Conservation (phyloP, 1,139 yeast genomes). For the Candida tunisiensis region DNA sequence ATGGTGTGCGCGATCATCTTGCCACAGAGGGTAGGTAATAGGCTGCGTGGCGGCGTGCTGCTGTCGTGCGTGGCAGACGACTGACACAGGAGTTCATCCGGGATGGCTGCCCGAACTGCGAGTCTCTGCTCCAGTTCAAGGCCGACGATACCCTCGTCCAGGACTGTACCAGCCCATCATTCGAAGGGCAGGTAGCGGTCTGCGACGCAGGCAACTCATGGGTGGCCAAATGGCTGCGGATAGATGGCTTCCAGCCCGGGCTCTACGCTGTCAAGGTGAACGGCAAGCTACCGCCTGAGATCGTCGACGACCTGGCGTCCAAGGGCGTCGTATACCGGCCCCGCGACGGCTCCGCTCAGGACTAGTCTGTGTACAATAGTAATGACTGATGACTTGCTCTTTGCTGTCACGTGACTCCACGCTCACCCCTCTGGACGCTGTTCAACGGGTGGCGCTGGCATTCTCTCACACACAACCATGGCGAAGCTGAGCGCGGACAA, state of each 20-base stretch:
- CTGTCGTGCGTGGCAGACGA: neutral
- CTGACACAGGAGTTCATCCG: slow-evolving; percentile 41
- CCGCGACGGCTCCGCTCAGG: slow-evolving; percentile 89
- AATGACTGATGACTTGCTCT: too few relatives aligned
- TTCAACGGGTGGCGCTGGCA: too few relatives aligned
- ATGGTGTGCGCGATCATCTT: slow-evolving; percentile 93
- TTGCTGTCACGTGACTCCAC: too few relatives aligned
- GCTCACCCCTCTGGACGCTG: too few relatives aligned
- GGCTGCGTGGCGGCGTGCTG: neutral
- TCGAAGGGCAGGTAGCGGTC: slow-evolving; percentile 88
- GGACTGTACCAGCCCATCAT: slow-evolving; percentile 92
- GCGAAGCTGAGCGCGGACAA: too few relatives aligned
- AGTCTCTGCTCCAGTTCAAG: slow-evolving; percentile 59
- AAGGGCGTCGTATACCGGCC: slow-evolving; percentile 80
- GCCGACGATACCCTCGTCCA: slow-evolving; percentile 75
- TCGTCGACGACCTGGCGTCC: slow-evolving; percentile 51
- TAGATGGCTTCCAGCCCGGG: slow-evolving; percentile 81
- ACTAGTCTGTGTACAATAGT: too few relatives aligned
- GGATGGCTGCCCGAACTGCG: slow-evolving; percentile 97
- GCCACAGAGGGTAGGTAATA: slow-evolving; percentile 33
- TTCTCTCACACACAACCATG: too few relatives aligned
- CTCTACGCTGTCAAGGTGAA: slow-evolving; percentile 82
- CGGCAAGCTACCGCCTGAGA: slow-evolving; percentile 83
- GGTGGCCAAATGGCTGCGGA: slow-evolving; percentile 96
- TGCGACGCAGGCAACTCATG: slow-evolving; percentile 79